A percentile compares a stretch with the other conserved stretches of the same genome.
These are phyloP conservation scores for Saussurea involucrata DNA, from an alignment of 129 eudicot genomes.

Conservation along the genomic window DNA sequence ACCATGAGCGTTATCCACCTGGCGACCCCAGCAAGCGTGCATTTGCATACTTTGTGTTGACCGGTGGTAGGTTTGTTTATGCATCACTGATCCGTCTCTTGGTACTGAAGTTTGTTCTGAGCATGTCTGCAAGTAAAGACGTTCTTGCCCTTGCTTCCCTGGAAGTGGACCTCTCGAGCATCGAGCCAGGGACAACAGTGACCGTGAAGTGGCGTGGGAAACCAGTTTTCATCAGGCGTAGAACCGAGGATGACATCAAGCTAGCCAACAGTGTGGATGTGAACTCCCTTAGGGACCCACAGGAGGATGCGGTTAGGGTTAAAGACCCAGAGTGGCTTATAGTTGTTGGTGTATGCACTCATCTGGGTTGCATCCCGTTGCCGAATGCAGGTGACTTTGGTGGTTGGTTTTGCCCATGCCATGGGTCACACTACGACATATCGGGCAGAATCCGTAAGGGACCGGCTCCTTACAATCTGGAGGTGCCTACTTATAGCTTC, in stretches of 20 bases:
- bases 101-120: constrained; percentile 69
- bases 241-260: constrained; percentile 72
- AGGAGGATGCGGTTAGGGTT: constrained; percentile 69
- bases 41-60: constrained; percentile 77
- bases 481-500: constrained; percentile 81
- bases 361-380: constrained; percentile 81
- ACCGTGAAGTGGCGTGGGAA: constrained; percentile 92
- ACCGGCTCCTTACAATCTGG: constrained; percentile 81
- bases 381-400: constrained; percentile 89
- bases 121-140: constrained; percentile 90
- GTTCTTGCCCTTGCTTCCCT: constrained; percentile 86
- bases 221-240: constrained; percentile 73
- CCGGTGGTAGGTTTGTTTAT: constrained; percentile 80
- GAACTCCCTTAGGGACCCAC: constrained; percentile 66
- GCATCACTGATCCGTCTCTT: constrained; percentile 71
- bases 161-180: constrained; percentile 77
- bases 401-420: constrained; percentile 95
- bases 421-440: constrained; percentile 78
- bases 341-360: constrained; percentile 80
- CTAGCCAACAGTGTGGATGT: constrained; percentile 76
- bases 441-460: constrained; percentile 90
- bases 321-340: constrained; percentile 85
- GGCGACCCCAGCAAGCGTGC: constrained; percentile 92
- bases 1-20: constrained; percentile 83
- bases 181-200: constrained; percentile 73